Percentiles rank a stretch among this genome's conserved stretches.
Conservation (phyloP, 148 eudicot genomes). For the Talinum fruticosum region DNA sequence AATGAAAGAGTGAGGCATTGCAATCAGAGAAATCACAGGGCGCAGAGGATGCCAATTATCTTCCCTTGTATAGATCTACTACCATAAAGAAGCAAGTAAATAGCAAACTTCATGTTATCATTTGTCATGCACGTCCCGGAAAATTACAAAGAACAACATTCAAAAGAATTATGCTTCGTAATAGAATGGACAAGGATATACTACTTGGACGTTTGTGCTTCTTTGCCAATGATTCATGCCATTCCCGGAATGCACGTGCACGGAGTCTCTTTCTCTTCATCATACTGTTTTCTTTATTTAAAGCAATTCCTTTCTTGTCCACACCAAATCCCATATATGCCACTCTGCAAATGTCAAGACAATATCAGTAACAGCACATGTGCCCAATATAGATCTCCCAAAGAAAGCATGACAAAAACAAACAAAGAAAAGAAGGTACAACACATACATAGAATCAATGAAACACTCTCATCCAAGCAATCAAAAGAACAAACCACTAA, state of each 20-base stretch:
- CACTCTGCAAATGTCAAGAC: slow-evolving; percentile 2
- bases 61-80: too few relatives aligned
- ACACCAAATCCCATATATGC: not conserved
- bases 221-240: slow-evolving; percentile 1
- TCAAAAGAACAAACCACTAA: too few relatives aligned
- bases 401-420: not conserved
- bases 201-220: slow-evolving; percentile 12
- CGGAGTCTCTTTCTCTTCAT: slow-evolving; percentile 25
- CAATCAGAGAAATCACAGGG: not conserved
- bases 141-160: not conserved
- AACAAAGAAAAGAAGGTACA: not conserved
- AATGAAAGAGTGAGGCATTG: not conserved
- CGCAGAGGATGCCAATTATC: not conserved
- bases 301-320: not conserved
- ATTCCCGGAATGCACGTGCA: slow-evolving; percentile 18
- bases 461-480: not conserved
- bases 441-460: not conserved
- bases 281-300: not conserved
- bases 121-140: not conserved
- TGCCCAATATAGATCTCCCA: too few relatives aligned
- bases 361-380: not conserved
- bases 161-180: not conserved
- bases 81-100: not conserved
- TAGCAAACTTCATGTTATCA: not conserved
- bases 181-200: not conserved